phyloP scores from a whole-genome alignment of 164 flowering plant species.

The Amborella trichopoda region DNA sequence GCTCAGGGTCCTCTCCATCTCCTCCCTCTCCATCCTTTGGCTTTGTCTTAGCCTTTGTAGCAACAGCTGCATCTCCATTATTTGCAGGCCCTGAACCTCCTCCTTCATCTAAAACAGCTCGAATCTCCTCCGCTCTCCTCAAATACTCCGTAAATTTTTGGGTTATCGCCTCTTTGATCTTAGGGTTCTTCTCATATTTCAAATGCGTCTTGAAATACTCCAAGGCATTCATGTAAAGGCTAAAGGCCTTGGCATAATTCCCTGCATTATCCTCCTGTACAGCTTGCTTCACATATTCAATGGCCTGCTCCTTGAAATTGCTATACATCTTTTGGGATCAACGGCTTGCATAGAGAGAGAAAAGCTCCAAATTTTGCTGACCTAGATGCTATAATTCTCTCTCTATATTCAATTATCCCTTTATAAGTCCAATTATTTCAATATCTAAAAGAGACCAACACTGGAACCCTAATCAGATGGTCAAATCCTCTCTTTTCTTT shows the following conservation, averaged over 20 bases:
- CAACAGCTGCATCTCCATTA: conserved; percentile 65
- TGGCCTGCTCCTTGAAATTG: conserved; percentile 96
- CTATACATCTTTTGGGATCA: conserved; percentile 95
- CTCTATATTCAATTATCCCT: too few relatives aligned
- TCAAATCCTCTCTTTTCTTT: too few relatives aligned
- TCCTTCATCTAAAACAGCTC: conserved; percentile 70
- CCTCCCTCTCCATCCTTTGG: conserved; percentile 67
- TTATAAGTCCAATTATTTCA: too few relatives aligned
- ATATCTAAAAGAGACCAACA: too few relatives aligned
- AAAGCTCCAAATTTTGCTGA: too few relatives aligned
- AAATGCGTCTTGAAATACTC: conserved; percentile 92
- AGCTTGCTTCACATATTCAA: conserved; percentile 92
- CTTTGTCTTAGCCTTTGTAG: conserved; percentile 70
- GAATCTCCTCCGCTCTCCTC: conserved; percentile 96
- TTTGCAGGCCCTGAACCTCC: conserved; percentile 58
- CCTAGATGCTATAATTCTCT: too few relatives aligned
- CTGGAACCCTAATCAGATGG: too few relatives aligned
- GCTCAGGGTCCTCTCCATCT: conserved; percentile 57
- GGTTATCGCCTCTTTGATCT: conserved; percentile 84
- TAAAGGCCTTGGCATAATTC: conserved; percentile 84
- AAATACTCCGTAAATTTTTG: conserved; percentile 92
- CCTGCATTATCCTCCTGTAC: conserved; percentile 96
- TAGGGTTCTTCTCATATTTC: conserved; percentile 95
- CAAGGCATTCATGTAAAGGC: conserved; percentile 89
- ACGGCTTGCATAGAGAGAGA: too few relatives aligned